These are phyloP conservation scores for Gracilaria vermiculophylla DNA, from an alignment of 23 red algal species.

Conservation along the genomic window DNA sequence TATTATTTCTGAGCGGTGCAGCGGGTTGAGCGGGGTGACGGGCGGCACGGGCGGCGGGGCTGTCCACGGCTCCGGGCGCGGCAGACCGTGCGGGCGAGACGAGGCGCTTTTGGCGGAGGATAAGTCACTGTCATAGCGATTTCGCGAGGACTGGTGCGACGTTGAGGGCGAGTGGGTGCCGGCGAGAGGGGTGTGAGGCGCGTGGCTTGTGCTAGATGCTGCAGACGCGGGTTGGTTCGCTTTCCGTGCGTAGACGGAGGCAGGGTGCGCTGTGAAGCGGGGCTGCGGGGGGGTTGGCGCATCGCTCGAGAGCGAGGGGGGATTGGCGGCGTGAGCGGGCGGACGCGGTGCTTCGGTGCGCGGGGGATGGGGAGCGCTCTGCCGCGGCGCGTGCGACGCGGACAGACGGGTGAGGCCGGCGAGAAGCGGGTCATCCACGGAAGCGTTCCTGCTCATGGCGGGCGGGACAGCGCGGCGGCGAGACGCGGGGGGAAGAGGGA, in stretches of 20 bases:
- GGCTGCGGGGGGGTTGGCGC: neutral
- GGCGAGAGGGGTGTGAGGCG: neutral
- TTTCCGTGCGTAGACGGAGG: neutral
- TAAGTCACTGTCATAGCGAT: neutral
- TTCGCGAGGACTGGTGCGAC: neutral
- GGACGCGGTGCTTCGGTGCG: neutral
- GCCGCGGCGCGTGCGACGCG: neutral
- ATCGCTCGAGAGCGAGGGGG: neutral
- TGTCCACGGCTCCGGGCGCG: neutral
- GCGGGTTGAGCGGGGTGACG: neutral
- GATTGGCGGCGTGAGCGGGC: neutral
- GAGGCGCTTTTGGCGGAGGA: neutral
- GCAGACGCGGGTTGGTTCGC: neutral
- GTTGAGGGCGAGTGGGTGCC: neutral
- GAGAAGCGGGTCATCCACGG: neutral
- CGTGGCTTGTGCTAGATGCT: neutral
- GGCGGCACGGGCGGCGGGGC: neutral
- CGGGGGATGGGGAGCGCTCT: too few relatives aligned
- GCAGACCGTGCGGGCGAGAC: neutral
- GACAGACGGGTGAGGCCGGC: conserved; percentile 4
- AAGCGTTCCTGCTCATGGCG: neutral
- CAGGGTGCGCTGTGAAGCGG: neutral
- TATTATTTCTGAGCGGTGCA: conserved; percentile 5
- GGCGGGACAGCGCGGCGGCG: neutral
- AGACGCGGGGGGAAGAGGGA: neutral